Evolutionary conservation across 148 eudicot genomes (phyloP).

Genomic region (Dysphania ambrosioides): DNA sequence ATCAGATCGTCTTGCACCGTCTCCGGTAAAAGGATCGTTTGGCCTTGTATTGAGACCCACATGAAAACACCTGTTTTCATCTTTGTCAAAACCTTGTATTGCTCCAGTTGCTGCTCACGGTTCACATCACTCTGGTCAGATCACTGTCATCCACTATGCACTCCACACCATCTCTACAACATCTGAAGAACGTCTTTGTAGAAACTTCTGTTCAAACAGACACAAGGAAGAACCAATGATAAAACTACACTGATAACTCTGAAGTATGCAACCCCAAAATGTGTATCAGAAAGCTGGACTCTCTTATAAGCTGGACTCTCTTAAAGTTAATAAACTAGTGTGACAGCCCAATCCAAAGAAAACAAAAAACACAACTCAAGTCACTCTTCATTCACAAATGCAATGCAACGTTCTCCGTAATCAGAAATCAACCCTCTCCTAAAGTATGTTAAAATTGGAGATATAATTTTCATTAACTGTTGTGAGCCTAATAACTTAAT

Average conservation of each 20-base stretch:
- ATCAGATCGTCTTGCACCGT: not conserved
- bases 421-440: too few relatives aligned
- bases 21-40: not conserved
- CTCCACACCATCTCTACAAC: not conserved
- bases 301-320: too few relatives aligned
- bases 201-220: not conserved
- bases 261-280: not conserved
- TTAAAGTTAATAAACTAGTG: too few relatives aligned
- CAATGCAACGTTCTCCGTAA: too few relatives aligned
- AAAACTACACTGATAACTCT: too few relatives aligned
- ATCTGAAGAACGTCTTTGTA: not conserved
- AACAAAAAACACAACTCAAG: too few relatives aligned
- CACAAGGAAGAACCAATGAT: not conserved
- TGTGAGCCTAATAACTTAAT: too few relatives aligned
- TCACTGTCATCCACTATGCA: not conserved
- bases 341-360: too few relatives aligned
- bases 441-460: too few relatives aligned
- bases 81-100: not conserved
- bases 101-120: not conserved
- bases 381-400: too few relatives aligned
- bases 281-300: not conserved
- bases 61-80: not conserved
- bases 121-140: conserved; percentile 2
- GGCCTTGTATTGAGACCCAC: conserved; percentile 2
- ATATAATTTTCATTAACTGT: too few relatives aligned